Conservation (phyloP, 495 filamentous ascomycete genomes). For the Penicillium ucsense region DNA sequence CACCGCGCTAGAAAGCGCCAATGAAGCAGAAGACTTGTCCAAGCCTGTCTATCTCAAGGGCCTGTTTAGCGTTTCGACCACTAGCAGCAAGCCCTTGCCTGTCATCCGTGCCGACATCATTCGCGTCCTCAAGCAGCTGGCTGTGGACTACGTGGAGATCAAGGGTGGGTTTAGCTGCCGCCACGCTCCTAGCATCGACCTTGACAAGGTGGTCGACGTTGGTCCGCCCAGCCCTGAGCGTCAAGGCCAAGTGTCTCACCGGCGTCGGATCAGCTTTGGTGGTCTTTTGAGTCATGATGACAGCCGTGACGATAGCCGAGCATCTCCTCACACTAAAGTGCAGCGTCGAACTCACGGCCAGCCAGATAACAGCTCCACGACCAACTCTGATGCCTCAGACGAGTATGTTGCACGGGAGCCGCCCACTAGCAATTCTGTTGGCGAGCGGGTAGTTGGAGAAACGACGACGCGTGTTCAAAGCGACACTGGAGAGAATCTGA, state of each 20-base stretch:
- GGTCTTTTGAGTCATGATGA: slow-evolving; percentile 57
- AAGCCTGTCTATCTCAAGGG: slow-evolving; percentile 97
- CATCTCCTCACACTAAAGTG: slow-evolving; percentile 14
- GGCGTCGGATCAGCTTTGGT: slow-evolving; percentile 75
- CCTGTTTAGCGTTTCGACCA: slow-evolving; percentile 94
- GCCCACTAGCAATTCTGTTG: slow-evolving; percentile 18
- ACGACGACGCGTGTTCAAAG: slow-evolving; percentile 81
- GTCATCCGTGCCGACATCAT: slow-evolving; percentile 88
- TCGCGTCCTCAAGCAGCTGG: slow-evolving; percentile 73
- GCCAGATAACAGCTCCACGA: slow-evolving; percentile 57
- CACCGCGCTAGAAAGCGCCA: slow-evolving; percentile 43
- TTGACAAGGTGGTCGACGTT: slow-evolving; percentile 57
- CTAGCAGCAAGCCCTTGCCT: slow-evolving; percentile 77
- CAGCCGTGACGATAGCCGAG: slow-evolving; percentile 27
- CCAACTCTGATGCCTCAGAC: slow-evolving; percentile 71
- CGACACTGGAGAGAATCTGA: slow-evolving; percentile 69
- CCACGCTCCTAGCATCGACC: slow-evolving; percentile 81
- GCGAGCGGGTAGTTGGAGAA: slow-evolving; percentile 55
- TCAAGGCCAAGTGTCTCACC: slow-evolving; percentile 49
- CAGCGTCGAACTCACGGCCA: slow-evolving; percentile 35
- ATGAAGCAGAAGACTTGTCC: slow-evolving; percentile 46
- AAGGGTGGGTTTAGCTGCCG: slow-evolving; percentile 86
- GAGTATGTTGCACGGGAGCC: slow-evolving; percentile 49
- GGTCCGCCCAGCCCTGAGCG: slow-evolving; percentile 45
- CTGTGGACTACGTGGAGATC: slow-evolving; percentile 87